These are phyloP conservation scores for Plectosphaerella cucumerina DNA, from an alignment of 2,329 filamentous ascomycete species.

Conservation along the genomic window DNA sequence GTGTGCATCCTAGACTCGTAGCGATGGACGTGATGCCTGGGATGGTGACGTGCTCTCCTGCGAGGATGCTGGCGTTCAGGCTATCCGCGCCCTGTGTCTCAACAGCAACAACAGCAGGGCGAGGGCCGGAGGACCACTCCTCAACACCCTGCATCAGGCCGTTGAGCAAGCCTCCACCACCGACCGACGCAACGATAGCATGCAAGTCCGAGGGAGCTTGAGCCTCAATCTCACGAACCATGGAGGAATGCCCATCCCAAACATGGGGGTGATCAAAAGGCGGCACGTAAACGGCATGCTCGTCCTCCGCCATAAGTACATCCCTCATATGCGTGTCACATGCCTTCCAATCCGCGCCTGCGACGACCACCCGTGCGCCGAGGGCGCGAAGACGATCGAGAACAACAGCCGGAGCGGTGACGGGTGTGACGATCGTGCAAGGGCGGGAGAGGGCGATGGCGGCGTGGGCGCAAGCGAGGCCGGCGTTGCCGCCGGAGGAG, in stretches of 20 bases:
- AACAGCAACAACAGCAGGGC: slow-evolving; percentile 60
- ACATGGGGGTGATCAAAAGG: slow-evolving; percentile 67
- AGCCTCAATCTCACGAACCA: slow-evolving; percentile 50
- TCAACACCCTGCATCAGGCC: slow-evolving; percentile 70
- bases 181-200: slow-evolving; percentile 72
- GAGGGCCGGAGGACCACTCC: slow-evolving; percentile 25
- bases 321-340: slow-evolving; percentile 64
- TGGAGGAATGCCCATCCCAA: slow-evolving; percentile 60
- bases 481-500: slow-evolving; percentile 79
- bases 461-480: slow-evolving; percentile 74
- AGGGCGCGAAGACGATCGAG: slow-evolving; percentile 64
- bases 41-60: slow-evolving; percentile 56
- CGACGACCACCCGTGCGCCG: slow-evolving; percentile 64
- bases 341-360: slow-evolving; percentile 64
- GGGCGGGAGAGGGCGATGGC: slow-evolving; percentile 59
- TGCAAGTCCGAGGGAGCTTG: slow-evolving; percentile 45
- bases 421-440: slow-evolving; percentile 72
- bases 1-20: slow-evolving; percentile 67
- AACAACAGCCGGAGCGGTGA: slow-evolving; percentile 63
- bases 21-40: slow-evolving; percentile 72
- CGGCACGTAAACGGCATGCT: slow-evolving; percentile 57
- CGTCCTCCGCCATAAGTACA: slow-evolving; percentile 49
- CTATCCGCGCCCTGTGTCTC: slow-evolving; percentile 74
- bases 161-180: slow-evolving; percentile 75
- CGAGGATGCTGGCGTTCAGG: slow-evolving; percentile 57